Evolutionary conservation across 164 flowering plant species (phyloP), one percentile per base, ranked within the genome.

Genomic region (Vitis cinerea): DNA sequence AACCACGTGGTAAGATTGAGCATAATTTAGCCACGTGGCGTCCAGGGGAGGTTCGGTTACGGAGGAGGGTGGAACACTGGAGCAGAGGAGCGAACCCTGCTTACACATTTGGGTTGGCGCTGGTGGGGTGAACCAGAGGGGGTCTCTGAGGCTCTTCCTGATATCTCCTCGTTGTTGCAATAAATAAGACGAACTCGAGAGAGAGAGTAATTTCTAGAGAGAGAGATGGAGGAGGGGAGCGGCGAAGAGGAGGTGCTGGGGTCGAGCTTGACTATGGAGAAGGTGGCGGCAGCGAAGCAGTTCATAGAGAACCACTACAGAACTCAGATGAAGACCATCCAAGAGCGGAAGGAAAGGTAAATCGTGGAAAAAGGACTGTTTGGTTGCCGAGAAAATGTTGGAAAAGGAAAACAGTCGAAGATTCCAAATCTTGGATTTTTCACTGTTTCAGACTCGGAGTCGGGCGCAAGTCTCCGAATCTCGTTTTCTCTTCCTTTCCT

Each of bases 271-370:
- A 94, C 97, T 12, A 83, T 87, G 96, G 98, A 94, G 87, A 90
- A 83, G 69, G 98, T 94, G 47, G 96, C 96, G 10, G 97, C 98
- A 2, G 97, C 98, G 2, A 94, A 94, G 84, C 83, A 91, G 86
- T 94, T 65, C 77, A 94, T 94, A 64, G 98, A 94, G 87, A 94
- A 88, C 64, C 98, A 94, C 72, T 94, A 94, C 73, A 82, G 84
- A 72, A 84, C 91, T 65, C 98, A 94, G 85, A 88, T 80, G 97
- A 94, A 90, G 86, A 90, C 86, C 84, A 91, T 94, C 68, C 89
- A 87, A 65, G 96, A 94, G 27, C 81, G 98, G 0, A 90, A 89
- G 70, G 97, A 89, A 51, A 85, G 98, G 98, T 82, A 14, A 15
- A 15, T 8, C 10, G 1, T 63, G 53, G 47, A 17, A 66, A 66